A percentile compares a stretch with the other conserved stretches of the same genome.
phyloP scores from a whole-genome alignment of 768 basidiomycete genomes.

The Leucosporidium yakuticum region DNA sequence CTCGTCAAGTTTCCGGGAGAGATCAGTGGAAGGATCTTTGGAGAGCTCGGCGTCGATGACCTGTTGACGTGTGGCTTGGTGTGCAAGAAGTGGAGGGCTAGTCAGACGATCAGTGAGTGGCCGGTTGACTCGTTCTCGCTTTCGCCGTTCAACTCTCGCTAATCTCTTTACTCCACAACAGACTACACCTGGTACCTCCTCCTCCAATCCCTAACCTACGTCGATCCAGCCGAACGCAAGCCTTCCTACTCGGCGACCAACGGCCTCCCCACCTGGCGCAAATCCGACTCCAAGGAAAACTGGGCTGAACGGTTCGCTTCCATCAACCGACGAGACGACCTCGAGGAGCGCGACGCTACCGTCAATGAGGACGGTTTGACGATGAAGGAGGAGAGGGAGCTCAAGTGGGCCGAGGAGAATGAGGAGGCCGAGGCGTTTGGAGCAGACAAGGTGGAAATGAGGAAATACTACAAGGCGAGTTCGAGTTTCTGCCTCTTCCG shows the following conservation, averaged over 20 bases:
- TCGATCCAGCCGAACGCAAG: slow-evolving; percentile 17
- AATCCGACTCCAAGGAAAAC: slow-evolving; percentile 34
- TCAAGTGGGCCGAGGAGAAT: slow-evolving; percentile 35
- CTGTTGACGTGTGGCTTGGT: slow-evolving; percentile 31
- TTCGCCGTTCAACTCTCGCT: not conserved
- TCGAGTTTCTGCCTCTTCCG: not conserved
- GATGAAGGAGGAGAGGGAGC: slow-evolving; percentile 36
- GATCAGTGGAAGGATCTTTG: slow-evolving; percentile 34
- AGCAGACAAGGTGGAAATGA: slow-evolving; percentile 32
- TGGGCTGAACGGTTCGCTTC: slow-evolving; percentile 35
- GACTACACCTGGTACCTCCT: slow-evolving; percentile 37
- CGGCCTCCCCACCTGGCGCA: slow-evolving; percentile 36
- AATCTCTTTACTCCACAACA: slow-evolving; percentile 1
- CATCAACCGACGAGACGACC: slow-evolving; percentile 32
- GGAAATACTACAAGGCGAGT: slow-evolving; percentile 38
- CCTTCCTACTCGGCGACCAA: slow-evolving; percentile 10
- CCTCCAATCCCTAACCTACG: slow-evolving; percentile 32
- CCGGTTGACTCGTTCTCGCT: not conserved
- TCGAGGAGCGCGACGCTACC: slow-evolving; percentile 15
- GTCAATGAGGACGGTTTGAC: slow-evolving; percentile 30
- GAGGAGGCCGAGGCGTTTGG: slow-evolving; percentile 9
- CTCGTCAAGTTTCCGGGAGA: slow-evolving; percentile 36
- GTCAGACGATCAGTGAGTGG: slow-evolving; percentile 37
- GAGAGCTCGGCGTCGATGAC: slow-evolving; percentile 27
- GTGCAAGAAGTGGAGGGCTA: slow-evolving; percentile 36